Percentiles rank a stretch among this genome's conserved stretches.
Conservation (phyloP, 768 basidiomycete genomes). For the Steccherinum ochraceum region DNA sequence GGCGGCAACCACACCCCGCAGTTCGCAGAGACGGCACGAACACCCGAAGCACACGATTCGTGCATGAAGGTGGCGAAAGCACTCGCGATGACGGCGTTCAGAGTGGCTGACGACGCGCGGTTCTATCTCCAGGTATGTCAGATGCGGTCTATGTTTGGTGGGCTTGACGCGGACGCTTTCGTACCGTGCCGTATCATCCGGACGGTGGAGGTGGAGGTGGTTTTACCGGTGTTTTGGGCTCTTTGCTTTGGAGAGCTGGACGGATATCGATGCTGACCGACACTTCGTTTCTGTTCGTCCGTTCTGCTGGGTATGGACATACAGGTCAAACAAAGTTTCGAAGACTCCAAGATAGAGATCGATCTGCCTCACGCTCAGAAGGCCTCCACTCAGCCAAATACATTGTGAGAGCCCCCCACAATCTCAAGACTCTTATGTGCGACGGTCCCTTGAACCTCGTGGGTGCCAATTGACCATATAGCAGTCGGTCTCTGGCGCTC, state of each 20-base stretch:
- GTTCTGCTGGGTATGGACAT: too few relatives aligned
- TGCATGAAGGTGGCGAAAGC: constrained; percentile 54
- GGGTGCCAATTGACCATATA: too few relatives aligned
- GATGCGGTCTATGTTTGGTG: neutral
- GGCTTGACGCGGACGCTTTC: neutral
- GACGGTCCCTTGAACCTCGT: too few relatives aligned
- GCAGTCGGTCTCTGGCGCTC: too few relatives aligned
- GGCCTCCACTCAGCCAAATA: too few relatives aligned
- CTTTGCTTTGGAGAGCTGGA: too few relatives aligned
- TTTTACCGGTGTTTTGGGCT: too few relatives aligned
- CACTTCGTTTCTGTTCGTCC: neutral
- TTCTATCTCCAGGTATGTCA: constrained; percentile 53
- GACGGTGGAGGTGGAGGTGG: too few relatives aligned
- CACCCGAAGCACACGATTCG: constrained; percentile 53
- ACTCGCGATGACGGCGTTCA: constrained; percentile 56
- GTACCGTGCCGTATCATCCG: neutral
- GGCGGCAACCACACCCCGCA: constrained; percentile 75
- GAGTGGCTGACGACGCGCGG: constrained; percentile 47
- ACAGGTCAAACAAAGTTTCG: neutral
- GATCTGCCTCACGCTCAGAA: too few relatives aligned
- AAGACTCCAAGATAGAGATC: neutral
- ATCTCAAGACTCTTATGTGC: too few relatives aligned
- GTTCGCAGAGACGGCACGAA: constrained; percentile 56
- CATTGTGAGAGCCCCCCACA: too few relatives aligned
- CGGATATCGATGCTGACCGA: neutral